These are phyloP conservation scores for Dovyalis caffra DNA, from an alignment of 345 rosid species.

Conservation along the genomic window DNA sequence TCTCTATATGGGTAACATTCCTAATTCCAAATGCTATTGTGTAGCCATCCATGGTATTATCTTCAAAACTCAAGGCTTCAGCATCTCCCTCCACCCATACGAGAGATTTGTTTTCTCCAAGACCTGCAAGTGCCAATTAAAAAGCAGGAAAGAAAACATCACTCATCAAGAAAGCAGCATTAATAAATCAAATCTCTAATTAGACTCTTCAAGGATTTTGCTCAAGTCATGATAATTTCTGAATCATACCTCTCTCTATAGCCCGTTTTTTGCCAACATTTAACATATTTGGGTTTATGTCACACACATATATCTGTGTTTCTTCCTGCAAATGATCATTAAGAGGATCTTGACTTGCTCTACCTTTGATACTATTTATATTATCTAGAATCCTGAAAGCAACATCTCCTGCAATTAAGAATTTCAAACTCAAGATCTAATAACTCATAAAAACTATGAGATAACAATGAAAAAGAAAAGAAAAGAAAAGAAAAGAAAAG, in stretches of 20 bases:
- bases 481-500: too few relatives aligned
- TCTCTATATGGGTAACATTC: slow-evolving; percentile 95
- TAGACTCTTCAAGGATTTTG: background rate
- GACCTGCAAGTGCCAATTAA: slow-evolving; percentile 10
- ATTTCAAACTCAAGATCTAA: slow-evolving; percentile 8
- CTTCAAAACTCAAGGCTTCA: slow-evolving; percentile 72
- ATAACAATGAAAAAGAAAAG: background rate
- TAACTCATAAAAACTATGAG: background rate
- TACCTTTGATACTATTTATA: slow-evolving; percentile 49
- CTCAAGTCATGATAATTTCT: background rate
- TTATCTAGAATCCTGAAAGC: slow-evolving; percentile 80
- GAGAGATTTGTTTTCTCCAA: slow-evolving; percentile 60
- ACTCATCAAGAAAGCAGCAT: background rate
- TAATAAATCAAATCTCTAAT: slow-evolving; percentile 2
- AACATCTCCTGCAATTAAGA: slow-evolving; percentile 73
- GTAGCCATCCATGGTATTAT: slow-evolving; percentile 87
- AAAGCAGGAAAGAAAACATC: background rate
- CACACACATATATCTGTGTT: slow-evolving; percentile 81
- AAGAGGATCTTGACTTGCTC: slow-evolving; percentile 55
- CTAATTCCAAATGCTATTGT: slow-evolving; percentile 97
- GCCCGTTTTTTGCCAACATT: slow-evolving; percentile 82
- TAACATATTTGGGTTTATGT: slow-evolving; percentile 90
- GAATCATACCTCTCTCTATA: slow-evolving; percentile 63
- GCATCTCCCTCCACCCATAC: slow-evolving; percentile 93
- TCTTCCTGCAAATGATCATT: slow-evolving; percentile 65